Evolutionary conservation across 352 stramenopile genomes (phyloP), one percentile per base, ranked within the genome.

Genomic region (Phytophthora sp.): DNA sequence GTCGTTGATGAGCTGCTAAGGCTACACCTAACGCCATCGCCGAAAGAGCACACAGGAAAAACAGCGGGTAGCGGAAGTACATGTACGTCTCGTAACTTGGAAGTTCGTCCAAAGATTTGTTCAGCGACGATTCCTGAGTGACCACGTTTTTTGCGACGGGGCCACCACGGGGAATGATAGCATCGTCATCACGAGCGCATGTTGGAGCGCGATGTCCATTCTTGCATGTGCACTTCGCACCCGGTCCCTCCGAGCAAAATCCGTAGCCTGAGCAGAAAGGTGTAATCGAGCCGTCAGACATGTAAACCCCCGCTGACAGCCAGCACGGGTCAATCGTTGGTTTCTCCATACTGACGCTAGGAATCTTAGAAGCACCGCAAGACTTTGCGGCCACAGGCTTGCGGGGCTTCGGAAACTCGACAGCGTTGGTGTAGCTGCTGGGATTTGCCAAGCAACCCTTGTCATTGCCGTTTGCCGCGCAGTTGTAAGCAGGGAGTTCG

Each of bases 311-410:
- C 0, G 73, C 71, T 15, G 87, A 88, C 27, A 94, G 57, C 87
- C 87, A 95, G 57, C 87, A 95, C 24, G 82, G 80, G 59, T 95
- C 87, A 50, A 93, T 86, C 6, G 85, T 80, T 23, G 78, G 72
- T 15, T 69, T 50, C 38, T 83, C 80, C 4, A 70, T 30, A n/a
- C 20, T 54, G 6, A 24, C 44, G 20, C 21, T 39, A 20, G 21
- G 33, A 36, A 11, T 33, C 24, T 62, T 65, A 0, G 45, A 46
- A 29, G 50, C 29, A 18, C 38, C 45, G 35, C 59, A 82, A 20
- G 53, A 9, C 36, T 73, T 71, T n/a, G 36, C 44, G 44, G 51
- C 15, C 24, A 61, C 38, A 15, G 76, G 50, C 45, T 76, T 63
- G 13, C 73, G 82, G 20, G 77, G 64, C 20, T 69, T 47, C 15